Evolutionary conservation across 305 asterid genomes (phyloP), one percentile per base, ranked within the genome.

Genomic region (Andrographis paniculata): DNA sequence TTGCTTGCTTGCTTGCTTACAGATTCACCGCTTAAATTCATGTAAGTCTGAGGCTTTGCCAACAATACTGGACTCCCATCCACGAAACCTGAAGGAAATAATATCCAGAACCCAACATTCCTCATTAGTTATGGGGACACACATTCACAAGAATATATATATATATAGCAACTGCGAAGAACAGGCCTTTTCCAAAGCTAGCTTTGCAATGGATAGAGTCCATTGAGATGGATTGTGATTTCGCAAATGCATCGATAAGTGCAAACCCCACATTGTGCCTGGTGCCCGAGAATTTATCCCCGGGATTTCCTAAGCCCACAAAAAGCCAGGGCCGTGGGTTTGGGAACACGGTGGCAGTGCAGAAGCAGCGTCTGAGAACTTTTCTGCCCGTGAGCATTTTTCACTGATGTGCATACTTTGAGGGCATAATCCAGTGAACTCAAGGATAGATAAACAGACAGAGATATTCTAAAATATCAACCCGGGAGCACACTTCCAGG

Each of bases 221-320:
- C 93, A 78, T 71, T 5, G 64, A 40, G 50, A 89, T 80, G 42
- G 77, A 74, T 19, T 53, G 69, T 5, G 84, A 76, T 49, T 70
- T 50, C 11, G 95, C 88, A 62, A 89, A 82, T 20, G 79, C 88
- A 58, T 86, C 95, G 9, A 82, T 74, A 66, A 89, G 59, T 47
- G 86, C 96, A 65, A 89, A 85, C 14, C 96, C 98, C 41, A 75
- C 84, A 45, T 86, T 89, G 64, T 89, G 96, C 43, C 94, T 64
- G 42, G 88, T 89, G 55, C 94, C 95, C 66, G 22, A 49, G 68
- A 65, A 82, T 58, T 75, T 86, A 44, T 86, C 88, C 60, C 96
- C 98, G 14, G 96, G 96, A 53, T 85, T 89, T 46, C 97, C 97
- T 70, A 87, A 72, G 17, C 97, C 97, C 45, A 84, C 88, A 50